These are phyloP conservation scores for Musa balbisiana DNA, from an alignment of 202 grass and related monocot genomes.

Conservation along the genomic window DNA sequence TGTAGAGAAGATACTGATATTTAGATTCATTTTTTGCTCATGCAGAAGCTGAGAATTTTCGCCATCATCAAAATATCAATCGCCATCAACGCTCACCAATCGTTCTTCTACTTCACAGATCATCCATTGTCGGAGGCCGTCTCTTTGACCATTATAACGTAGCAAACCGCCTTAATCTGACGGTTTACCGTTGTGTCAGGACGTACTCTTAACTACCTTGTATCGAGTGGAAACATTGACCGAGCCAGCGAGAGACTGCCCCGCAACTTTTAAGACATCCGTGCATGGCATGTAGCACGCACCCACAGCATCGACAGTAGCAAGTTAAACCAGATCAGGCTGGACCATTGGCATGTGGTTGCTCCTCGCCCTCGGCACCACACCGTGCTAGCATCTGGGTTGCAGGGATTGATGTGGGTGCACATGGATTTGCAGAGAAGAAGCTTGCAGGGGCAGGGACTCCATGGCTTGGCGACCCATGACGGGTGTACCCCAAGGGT, in stretches of 20 bases:
- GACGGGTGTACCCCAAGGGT: background rate
- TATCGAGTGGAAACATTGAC: background rate
- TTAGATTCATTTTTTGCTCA: too few relatives aligned
- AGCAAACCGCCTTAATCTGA: too few relatives aligned
- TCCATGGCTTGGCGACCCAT: conserved; percentile 2
- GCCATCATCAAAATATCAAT: background rate
- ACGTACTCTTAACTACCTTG: too few relatives aligned
- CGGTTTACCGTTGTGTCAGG: too few relatives aligned
- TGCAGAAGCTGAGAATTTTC: background rate
- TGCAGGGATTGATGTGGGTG: conserved; percentile 4
- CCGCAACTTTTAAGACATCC: background rate
- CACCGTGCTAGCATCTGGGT: conserved; percentile 4
- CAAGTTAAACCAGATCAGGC: background rate
- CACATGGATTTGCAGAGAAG: conserved; percentile 7
- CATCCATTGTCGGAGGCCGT: background rate
- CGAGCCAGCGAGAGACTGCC: background rate
- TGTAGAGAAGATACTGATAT: too few relatives aligned
- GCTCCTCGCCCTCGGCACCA: background rate
- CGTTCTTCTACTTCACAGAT: background rate
- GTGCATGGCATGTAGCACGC: conserved; percentile 1
- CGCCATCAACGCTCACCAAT: background rate
- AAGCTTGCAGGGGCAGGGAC: background rate
- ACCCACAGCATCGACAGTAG: background rate
- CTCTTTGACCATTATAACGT: background rate
- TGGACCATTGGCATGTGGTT: background rate